These are phyloP conservation scores for Erysimum cheiri DNA, from an alignment of 441 rosid genomes.

Conservation along the genomic window DNA sequence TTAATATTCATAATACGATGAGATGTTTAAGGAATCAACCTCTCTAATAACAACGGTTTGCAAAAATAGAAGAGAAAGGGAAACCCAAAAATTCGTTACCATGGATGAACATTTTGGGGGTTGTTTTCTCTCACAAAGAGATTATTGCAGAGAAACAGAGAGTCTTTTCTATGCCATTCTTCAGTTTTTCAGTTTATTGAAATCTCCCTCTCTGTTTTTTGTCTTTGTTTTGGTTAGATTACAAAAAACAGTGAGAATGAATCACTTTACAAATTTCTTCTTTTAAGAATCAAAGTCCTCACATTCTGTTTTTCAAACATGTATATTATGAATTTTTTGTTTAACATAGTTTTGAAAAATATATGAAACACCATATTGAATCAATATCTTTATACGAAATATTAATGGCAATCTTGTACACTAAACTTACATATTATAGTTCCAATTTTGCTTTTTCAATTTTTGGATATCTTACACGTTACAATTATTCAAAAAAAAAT, in stretches of 20 bases:
- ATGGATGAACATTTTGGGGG: conserved; percentile 5
- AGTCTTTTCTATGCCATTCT: conserved; percentile 1
- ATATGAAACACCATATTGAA: too few relatives aligned
- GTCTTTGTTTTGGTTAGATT: neutral
- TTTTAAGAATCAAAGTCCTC: too few relatives aligned
- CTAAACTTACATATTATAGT: too few relatives aligned
- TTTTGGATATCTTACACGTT: too few relatives aligned
- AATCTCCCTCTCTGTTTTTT: neutral
- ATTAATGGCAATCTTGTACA: too few relatives aligned
- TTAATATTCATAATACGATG: neutral
- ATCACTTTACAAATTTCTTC: neutral
- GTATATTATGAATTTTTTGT: too few relatives aligned
- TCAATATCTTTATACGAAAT: too few relatives aligned
- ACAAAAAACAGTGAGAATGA: neutral
- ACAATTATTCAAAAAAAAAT: too few relatives aligned
- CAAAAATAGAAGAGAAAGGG: conserved; percentile 21
- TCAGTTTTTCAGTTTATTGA: neutral
- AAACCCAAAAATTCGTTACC: conserved; percentile 3
- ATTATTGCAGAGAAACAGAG: neutral
- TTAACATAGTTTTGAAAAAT: too few relatives aligned
- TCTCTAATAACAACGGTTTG: conserved; percentile 19
- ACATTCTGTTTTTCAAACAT: too few relatives aligned
- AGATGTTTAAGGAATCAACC: conserved; percentile 13
- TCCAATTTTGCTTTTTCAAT: too few relatives aligned
- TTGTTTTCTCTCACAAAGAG: neutral